phyloP scores from a whole-genome alignment of 2,329 filamentous ascomycete genomes.

The Ophiostoma montium region DNA sequence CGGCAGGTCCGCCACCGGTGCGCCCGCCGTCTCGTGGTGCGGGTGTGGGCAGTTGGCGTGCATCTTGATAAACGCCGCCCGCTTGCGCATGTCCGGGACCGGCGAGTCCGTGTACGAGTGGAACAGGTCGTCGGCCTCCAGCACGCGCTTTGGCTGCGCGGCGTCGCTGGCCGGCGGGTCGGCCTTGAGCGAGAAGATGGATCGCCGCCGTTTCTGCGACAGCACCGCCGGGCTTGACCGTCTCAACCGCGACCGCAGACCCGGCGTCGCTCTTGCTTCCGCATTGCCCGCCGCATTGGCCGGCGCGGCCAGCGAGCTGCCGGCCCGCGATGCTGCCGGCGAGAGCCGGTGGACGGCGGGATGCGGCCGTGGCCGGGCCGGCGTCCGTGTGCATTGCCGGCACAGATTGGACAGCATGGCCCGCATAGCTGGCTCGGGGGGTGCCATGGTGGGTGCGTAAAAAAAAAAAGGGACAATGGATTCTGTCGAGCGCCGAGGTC shows the following conservation, averaged over 20 bases:
- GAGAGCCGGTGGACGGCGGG: neutral
- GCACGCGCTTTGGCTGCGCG: conserved; percentile 17
- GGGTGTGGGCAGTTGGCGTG: conserved; percentile 91
- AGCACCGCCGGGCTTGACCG: neutral
- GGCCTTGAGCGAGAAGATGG: conserved; percentile 6
- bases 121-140: conserved; percentile 73
- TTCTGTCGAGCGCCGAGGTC: neutral
- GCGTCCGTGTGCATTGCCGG: conserved; percentile 14
- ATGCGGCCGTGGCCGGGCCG: conserved; percentile 4
- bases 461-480: neutral
- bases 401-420: conserved; percentile 15
- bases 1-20: conserved; percentile 18
- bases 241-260: neutral
- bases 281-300: neutral
- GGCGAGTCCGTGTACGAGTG: conserved; percentile 85
- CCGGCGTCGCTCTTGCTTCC: neutral
- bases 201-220: conserved; percentile 5
- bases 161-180: neutral
- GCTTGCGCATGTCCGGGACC: conserved; percentile 70
- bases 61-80: conserved; percentile 82
- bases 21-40: conserved; percentile 61
- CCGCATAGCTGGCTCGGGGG: conserved; percentile 14
- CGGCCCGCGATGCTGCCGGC: neutral
- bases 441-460: conserved; percentile 6
- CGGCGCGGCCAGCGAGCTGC: neutral